Evolutionary conservation across 345 rosid genomes (phyloP).

Genomic region (Eucalyptus polybractea): DNA sequence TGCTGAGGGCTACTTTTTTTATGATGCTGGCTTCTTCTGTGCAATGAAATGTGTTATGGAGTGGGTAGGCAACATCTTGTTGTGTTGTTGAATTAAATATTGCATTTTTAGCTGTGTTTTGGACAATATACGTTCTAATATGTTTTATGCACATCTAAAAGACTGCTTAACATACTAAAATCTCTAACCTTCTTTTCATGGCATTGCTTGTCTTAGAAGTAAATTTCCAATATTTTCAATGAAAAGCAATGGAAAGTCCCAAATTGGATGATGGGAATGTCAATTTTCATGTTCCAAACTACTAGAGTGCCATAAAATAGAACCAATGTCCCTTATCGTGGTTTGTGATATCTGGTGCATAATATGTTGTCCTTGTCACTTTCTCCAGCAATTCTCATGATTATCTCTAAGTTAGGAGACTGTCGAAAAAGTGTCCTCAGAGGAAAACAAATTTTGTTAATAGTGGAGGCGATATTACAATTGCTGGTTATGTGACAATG

Average conservation of each 20-base stretch:
- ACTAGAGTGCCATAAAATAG: background rate
- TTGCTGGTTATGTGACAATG: background rate
- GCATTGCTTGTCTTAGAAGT: background rate
- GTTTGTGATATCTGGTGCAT: background rate
- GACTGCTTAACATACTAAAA: background rate
- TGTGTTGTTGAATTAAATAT: background rate
- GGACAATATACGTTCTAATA: background rate
- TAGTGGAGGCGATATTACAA: background rate
- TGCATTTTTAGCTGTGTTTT: background rate
- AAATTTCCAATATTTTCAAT: background rate
- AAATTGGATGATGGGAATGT: background rate
- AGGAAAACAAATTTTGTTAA: background rate
- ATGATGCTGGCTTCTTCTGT: background rate
- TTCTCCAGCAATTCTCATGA: background rate
- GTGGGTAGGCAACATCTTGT: background rate
- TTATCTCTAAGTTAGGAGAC: background rate
- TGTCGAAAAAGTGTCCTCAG: background rate
- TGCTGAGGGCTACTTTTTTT: background rate
- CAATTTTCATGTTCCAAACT: background rate
- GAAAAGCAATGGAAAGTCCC: background rate
- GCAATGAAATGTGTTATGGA: background rate
- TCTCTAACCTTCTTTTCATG: background rate
- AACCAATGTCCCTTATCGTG: background rate
- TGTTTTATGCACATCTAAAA: background rate
- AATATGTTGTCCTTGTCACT: background rate